phyloP scores from a whole-genome alignment of 2,329 filamentous ascomycete species.

The Samsoniella hepiali region DNA sequence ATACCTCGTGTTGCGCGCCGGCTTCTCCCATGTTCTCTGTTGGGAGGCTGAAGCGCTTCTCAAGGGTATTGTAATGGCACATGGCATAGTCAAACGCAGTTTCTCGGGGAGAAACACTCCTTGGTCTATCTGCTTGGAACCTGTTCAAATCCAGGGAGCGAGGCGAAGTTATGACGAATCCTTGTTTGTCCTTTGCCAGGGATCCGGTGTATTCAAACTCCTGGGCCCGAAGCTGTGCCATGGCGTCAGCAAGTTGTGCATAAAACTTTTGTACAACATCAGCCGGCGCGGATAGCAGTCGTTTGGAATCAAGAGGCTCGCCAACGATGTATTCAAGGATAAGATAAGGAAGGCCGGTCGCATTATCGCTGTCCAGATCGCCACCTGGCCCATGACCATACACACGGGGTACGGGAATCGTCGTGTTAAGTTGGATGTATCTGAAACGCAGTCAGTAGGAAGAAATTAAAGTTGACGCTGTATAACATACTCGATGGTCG shows the following conservation, averaged over 20 bases:
- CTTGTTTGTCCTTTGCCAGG: neutral
- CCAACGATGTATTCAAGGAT: neutral
- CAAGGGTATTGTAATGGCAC: neutral
- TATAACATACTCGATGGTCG: neutral
- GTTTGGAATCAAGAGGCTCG: neutral
- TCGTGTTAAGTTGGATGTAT: neutral
- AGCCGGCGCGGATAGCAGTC: neutral
- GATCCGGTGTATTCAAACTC: slow-evolving; percentile 1
- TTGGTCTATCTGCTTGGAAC: neutral
- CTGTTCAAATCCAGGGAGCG: neutral
- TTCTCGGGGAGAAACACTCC: neutral
- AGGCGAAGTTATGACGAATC: neutral
- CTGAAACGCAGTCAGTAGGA: neutral
- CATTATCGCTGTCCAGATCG: neutral
- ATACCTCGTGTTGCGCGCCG: neutral
- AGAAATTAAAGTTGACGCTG: neutral
- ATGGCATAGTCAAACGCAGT: neutral
- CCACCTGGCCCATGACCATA: neutral
- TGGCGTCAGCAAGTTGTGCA: neutral
- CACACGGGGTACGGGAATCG: neutral
- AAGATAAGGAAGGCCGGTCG: neutral
- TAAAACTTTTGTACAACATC: neutral
- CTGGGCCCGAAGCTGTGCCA: neutral
- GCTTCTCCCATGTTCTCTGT: neutral
- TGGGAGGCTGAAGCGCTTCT: neutral